Evolutionary conservation across 495 filamentous ascomycete genomes (phyloP), one percentile per base, ranked within the genome.

Genomic region (Talaromyces liani): DNA sequence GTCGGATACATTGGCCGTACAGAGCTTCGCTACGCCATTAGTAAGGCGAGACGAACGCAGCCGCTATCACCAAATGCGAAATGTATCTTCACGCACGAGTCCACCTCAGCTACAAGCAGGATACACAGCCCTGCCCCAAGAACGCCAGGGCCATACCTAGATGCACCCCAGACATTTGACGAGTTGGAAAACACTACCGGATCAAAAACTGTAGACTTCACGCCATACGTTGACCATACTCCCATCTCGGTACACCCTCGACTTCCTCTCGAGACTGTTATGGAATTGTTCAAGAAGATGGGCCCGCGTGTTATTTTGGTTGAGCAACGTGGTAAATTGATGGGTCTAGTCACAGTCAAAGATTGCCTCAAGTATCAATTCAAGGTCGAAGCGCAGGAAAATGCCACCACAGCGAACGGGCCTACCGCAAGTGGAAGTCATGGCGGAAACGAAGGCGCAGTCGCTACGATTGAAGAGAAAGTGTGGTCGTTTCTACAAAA

Each of bases 241-340:
- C 94, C 95, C 4, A 81, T 98, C 5, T 88, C 92, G 2, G 92
- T 92, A 6, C 95, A 98, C 70, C 94, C 94, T 0, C 88, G 91
- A 1, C 85, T 97, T 6, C 91, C 93, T 0, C 84, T 98, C 0
- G 94, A 98, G 74, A 98, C 94, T 0, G 94, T 97, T 53, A 97
- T 98, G 92, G 94, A 98, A 72, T 85, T 98, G 53, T 98, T 98
- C 81, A 93, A 94, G 71, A 98, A 98, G 79, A 93, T 98, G 75
- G 94, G 95, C 0, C 94, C 94, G 2, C 86, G 95, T 2, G 92
- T 97, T 12, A 91, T 98, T 60, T 81, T 98, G 16, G 90, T 98
- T 51, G 95, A 98, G 72, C 88, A 96, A 70, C 87, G 88, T 55
- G 94, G 94, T 24, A 82, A 85, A 36, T 81, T 98, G 3, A 82